Evolutionary conservation across 164 flowering plant species (phyloP), one percentile per base, ranked within the genome.

Genomic region (Dillenia turbinata): DNA sequence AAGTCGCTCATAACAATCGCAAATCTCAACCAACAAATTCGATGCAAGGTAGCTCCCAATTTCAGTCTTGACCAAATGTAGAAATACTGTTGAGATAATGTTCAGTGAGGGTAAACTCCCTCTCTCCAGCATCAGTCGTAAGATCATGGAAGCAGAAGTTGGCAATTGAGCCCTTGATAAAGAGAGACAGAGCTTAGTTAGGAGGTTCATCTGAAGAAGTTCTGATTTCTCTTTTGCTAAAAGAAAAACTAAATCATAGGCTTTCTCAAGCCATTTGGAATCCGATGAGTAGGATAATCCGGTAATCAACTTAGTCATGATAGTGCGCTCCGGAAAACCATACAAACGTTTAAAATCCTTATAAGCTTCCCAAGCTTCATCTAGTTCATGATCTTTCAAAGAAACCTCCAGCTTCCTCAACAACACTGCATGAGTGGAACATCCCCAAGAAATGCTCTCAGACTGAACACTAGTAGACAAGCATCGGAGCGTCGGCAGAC

Each of bases 11-110:
- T 58, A 76, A 62, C 62, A 63, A 43, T 80, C 82, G 77, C 88
- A 86, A 56, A 84, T 70, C 67, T 90, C 87, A 66, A 79, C 59
- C 81, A 93, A 79, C n/a, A 86, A 57, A 78, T 84, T 83, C 26
- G 97, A 90, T 4, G 85, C 83, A 46, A 93, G 66, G 65, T 59
- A 71, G 8, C 83, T 66, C 53, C 97, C 98, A 47, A 61, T 62
- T 52, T 82, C 83, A 57, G 89, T 73, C 73, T 87, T 88, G 71
- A 84, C 94, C 87, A 93, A 63, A 75, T 93, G 92, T 60, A 86
- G 67, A 65, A 88, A 57, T 9, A 87, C 61, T 44, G 72, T 65
- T 26, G 64, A 56, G 64, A 85, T 73, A 10, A 83, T 26, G 68
- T 74, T 71, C 65, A 68, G 44, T 1, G 79, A 66, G 1, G 83